A percentile compares a stretch with the other conserved stretches of the same genome.
These are phyloP conservation scores for Croton setiger DNA, from an alignment of 441 rosid species.

Conservation along the genomic window DNA sequence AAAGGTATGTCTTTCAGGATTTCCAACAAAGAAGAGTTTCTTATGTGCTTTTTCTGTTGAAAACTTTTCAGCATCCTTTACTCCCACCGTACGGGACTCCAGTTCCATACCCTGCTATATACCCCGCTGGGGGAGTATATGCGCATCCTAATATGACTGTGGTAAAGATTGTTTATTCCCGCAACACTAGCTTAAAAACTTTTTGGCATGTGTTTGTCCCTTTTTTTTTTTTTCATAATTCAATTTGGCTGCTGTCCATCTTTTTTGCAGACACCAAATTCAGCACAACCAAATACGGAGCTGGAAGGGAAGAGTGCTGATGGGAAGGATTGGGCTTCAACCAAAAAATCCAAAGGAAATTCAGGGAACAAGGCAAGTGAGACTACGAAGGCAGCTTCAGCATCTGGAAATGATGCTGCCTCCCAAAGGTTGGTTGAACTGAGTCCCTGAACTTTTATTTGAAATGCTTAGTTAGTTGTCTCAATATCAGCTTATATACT, in stretches of 20 bases:
- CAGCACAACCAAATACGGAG: slow-evolving; percentile 46
- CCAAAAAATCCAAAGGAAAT: slow-evolving; percentile 64
- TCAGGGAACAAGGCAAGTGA: slow-evolving; percentile 55
- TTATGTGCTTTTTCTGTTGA: slow-evolving; percentile 14
- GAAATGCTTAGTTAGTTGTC: slow-evolving; percentile 1
- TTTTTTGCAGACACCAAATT: slow-evolving; percentile 47
- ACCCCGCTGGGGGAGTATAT: slow-evolving; percentile 90
- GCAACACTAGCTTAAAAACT: background rate
- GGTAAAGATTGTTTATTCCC: slow-evolving; percentile 35
- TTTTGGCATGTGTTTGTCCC: background rate
- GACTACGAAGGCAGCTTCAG: slow-evolving; percentile 62
- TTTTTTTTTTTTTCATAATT: background rate
- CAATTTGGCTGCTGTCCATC: slow-evolving; percentile 7
- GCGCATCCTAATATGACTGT: slow-evolving; percentile 77
- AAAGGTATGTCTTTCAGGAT: background rate
- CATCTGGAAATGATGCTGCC: slow-evolving; percentile 85
- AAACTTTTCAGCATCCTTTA: slow-evolving; percentile 70
- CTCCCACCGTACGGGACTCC: slow-evolving; percentile 93
- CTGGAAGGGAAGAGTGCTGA: slow-evolving; percentile 45
- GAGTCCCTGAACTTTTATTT: slow-evolving; percentile 5
- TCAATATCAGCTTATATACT: background rate
- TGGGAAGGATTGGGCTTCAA: slow-evolving; percentile 54
- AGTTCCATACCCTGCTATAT: slow-evolving; percentile 87
- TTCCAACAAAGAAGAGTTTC: slow-evolving; percentile 7
- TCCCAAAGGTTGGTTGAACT: slow-evolving; percentile 65